These are phyloP conservation scores for Clitocybe nebularis DNA, from an alignment of 1,284 basidiomycete species.

Conservation along the genomic window DNA sequence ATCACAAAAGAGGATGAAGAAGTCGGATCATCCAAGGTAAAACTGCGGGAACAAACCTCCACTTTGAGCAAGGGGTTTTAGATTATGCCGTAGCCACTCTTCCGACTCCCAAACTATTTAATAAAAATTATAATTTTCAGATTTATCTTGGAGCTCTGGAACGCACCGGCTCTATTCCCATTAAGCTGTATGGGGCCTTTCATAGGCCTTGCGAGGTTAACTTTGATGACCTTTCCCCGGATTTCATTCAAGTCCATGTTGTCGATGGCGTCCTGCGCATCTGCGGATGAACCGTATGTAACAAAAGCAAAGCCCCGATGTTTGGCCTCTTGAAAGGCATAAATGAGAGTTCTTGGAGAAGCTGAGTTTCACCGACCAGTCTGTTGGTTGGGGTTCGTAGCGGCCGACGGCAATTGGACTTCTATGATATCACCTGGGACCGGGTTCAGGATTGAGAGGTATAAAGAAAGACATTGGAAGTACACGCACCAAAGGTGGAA, in stretches of 20 bases:
- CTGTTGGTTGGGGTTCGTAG: slow-evolving; percentile 54
- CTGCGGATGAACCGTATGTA: slow-evolving; percentile 68
- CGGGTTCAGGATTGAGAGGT: too few relatives aligned
- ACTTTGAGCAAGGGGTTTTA: slow-evolving; percentile 67
- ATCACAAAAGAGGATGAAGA: slow-evolving; percentile 8
- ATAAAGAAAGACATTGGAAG: too few relatives aligned
- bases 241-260: slow-evolving; percentile 87
- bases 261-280: slow-evolving; percentile 84
- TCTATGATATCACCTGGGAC: slow-evolving; percentile 74
- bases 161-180: slow-evolving; percentile 72
- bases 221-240: slow-evolving; percentile 68
- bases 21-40: slow-evolving; percentile 12
- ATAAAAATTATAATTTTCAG: neutral
- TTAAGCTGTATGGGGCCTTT: slow-evolving; percentile 60
- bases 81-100: slow-evolving; percentile 73
- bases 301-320: slow-evolving; percentile 83
- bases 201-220: slow-evolving; percentile 72
- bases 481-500: slow-evolving; percentile 66
- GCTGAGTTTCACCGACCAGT: slow-evolving; percentile 33
- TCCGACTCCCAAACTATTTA: slow-evolving; percentile 78
- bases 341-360: slow-evolving; percentile 1
- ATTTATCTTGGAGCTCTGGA: neutral
- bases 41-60: slow-evolving; percentile 47
- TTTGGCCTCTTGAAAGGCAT: slow-evolving; percentile 49
- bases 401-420: slow-evolving; percentile 70